Percentiles rank a stretch among this genome's conserved stretches.
Evolutionary conservation across 345 rosid species (phyloP).

Genomic region (Citropsis articulata): DNA sequence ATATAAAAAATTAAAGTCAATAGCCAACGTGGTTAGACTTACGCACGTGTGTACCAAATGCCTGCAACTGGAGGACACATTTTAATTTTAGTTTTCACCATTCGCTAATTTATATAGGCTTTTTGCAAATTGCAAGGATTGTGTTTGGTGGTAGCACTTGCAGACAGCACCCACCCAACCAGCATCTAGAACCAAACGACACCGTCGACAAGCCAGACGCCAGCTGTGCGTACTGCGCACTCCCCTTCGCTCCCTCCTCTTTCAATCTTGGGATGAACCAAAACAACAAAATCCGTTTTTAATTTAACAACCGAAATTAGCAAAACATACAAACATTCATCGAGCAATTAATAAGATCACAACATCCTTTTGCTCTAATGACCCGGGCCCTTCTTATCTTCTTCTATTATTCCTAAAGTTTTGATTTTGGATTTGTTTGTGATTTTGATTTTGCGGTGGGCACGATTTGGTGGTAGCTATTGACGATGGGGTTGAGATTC

Average conservation of each 20-base stretch:
- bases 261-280: background rate
- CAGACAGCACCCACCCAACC: background rate
- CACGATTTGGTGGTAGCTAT: background rate
- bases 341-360: background rate
- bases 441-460: background rate
- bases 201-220: background rate
- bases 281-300: background rate
- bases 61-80: background rate
- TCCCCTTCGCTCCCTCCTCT: background rate
- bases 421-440: background rate
- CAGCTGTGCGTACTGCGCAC: background rate
- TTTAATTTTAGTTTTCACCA: background rate
- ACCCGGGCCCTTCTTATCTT: slow-evolving; percentile 7
- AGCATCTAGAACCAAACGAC: background rate
- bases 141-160: background rate
- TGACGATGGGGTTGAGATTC: slow-evolving; percentile 31
- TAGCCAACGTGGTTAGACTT: background rate
- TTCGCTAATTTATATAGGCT: background rate
- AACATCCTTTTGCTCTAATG: slow-evolving; percentile 9
- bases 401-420: background rate
- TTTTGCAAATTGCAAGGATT: background rate
- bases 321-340: background rate
- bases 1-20: background rate
- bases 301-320: background rate
- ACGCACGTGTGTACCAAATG: background rate